Percentiles rank a stretch among this genome's conserved stretches.
Evolutionary conservation across 208 protist species (phyloP).

Genomic region (Trypanosoma cruzi): DNA sequence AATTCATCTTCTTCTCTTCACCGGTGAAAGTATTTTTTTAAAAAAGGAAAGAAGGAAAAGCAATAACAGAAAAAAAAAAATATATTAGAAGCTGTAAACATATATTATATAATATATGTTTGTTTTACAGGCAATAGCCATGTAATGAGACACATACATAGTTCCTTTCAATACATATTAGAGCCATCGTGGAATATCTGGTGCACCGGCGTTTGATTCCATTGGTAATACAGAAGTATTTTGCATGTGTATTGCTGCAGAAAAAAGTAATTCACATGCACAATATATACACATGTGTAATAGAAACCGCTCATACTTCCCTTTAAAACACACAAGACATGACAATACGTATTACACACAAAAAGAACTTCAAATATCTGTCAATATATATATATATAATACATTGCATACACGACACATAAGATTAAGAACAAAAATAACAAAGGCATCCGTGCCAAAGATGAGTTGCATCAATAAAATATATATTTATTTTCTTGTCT

Average conservation of each 20-base stretch:
- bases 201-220: background rate
- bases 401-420: background rate
- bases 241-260: background rate
- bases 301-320: background rate
- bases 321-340: background rate
- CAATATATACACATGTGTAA: background rate
- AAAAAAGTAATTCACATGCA: background rate
- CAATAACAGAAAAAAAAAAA: slow-evolving; percentile 4
- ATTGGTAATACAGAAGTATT: background rate
- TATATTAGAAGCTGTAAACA: background rate
- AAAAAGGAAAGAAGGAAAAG: slow-evolving; percentile 17
- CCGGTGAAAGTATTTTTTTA: background rate
- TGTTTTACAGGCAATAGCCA: background rate
- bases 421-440: background rate
- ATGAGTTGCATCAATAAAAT: no score
- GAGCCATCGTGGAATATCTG: background rate
- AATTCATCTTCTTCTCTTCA: slow-evolving; percentile 41
- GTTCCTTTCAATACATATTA: background rate
- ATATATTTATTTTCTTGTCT: slow-evolving; percentile 1
- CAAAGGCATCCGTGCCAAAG: no score
- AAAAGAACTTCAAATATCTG: background rate
- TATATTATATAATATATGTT: background rate
- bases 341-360: background rate
- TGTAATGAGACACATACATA: background rate
- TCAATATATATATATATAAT: background rate